Evolutionary conservation across 2,329 filamentous ascomycete genomes (phyloP).

Genomic region (Aspergillus aculeatus): DNA sequence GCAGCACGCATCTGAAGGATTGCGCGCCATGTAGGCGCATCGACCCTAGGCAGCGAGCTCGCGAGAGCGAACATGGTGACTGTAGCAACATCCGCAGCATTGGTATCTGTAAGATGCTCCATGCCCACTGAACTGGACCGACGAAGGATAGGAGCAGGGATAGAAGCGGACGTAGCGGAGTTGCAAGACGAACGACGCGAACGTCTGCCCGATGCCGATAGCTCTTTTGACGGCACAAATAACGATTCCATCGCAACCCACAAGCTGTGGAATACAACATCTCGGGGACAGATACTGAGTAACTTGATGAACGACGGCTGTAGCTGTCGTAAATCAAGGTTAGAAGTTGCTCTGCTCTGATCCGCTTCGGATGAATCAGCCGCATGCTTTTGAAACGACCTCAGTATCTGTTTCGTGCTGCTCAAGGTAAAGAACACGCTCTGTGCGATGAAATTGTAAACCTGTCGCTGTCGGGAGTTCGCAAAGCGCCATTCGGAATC

Average conservation of each 20-base stretch:
- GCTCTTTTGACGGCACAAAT: constrained; percentile 40
- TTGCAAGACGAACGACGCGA: constrained; percentile 34
- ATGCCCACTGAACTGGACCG: constrained; percentile 28
- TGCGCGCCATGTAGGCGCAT: constrained; percentile 37
- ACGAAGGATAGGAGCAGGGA: constrained; percentile 26
- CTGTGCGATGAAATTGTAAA: constrained; percentile 44
- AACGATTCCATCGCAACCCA: constrained; percentile 42
- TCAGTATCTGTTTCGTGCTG: constrained; percentile 39
- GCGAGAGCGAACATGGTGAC: constrained; percentile 40
- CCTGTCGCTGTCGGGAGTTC: constrained; percentile 36
- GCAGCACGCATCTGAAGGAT: constrained; percentile 45
- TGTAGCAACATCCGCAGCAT: constrained; percentile 41
- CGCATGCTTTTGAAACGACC: constrained; percentile 38
- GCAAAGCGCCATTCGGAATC: constrained; percentile 40
- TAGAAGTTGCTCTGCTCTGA: constrained; percentile 7
- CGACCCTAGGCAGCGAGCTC: constrained; percentile 38
- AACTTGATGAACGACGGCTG: constrained; percentile 36
- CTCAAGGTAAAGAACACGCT: constrained; percentile 47
- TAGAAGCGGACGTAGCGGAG: constrained; percentile 23
- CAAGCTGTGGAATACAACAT: constrained; percentile 42
- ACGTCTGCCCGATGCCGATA: constrained; percentile 29
- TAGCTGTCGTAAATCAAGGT: constrained; percentile 32
- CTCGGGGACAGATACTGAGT: constrained; percentile 40
- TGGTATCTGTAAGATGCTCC: constrained; percentile 37
- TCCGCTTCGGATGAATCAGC: constrained; percentile 6